Percentiles rank a stretch among this genome's conserved stretches.
phyloP scores from a whole-genome alignment of 2,329 filamentous ascomycete genomes.

The Microdochium trichocladiopsis region DNA sequence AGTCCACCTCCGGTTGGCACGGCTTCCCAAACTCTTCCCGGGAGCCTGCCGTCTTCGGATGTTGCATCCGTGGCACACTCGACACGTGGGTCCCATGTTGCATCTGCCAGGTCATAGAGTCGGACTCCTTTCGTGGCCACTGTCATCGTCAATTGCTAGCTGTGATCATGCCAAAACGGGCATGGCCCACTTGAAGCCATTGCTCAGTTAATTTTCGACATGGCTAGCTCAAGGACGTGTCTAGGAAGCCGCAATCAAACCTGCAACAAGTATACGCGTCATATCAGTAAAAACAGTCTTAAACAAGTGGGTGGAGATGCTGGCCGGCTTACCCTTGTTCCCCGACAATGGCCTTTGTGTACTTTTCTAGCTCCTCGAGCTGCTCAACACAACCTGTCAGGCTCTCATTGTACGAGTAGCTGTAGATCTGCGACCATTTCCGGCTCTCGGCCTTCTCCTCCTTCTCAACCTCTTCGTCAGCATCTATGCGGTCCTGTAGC shows the following conservation, averaged over 20 bases:
- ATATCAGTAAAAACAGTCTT: not conserved
- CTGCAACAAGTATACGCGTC: slow-evolving; percentile 10
- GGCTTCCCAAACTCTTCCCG: too few relatives aligned
- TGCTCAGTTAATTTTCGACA: too few relatives aligned
- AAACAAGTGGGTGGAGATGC: not conserved
- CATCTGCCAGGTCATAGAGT: too few relatives aligned
- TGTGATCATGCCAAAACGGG: too few relatives aligned
- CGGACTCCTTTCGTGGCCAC: too few relatives aligned
- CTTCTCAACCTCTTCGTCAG: slow-evolving; percentile 12
- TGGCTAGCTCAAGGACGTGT: not conserved
- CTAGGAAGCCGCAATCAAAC: slow-evolving; percentile 22
- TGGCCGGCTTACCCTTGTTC: slow-evolving; percentile 35
- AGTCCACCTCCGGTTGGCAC: too few relatives aligned
- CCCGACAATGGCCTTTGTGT: slow-evolving; percentile 50
- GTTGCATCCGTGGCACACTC: too few relatives aligned
- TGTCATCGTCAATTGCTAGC: too few relatives aligned
- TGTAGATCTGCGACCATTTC: slow-evolving; percentile 51
- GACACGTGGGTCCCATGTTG: too few relatives aligned
- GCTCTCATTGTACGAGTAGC: slow-evolving; percentile 45
- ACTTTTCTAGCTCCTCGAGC: slow-evolving; percentile 45
- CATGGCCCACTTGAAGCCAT: too few relatives aligned
- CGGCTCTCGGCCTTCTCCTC: slow-evolving; percentile 25
- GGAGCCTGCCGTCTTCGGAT: too few relatives aligned
- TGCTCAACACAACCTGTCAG: slow-evolving; percentile 47
- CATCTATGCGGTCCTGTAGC: slow-evolving; percentile 31